phyloP scores from a whole-genome alignment of 2,329 filamentous ascomycete genomes.

The Exophiala aquamarina region DNA sequence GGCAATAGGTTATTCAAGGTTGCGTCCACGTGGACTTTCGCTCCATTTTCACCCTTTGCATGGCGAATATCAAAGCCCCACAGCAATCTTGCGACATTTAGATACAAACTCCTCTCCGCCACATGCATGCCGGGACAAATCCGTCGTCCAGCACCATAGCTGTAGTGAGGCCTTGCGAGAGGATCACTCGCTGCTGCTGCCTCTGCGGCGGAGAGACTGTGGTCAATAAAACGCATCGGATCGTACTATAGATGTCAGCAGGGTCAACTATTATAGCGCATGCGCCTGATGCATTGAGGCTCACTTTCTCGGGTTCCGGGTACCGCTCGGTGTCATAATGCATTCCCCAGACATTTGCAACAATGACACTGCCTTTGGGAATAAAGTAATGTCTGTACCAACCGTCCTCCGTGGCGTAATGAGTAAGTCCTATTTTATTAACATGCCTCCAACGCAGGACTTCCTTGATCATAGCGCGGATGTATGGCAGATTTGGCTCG shows the following conservation, averaged over 20 bases:
- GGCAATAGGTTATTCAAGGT: too few species aligned
- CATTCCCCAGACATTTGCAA: constrained; percentile 46
- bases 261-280: constrained; percentile 25
- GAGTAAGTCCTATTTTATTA: constrained; percentile 40
- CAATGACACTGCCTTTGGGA: constrained; percentile 26
- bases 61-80: constrained; percentile 37
- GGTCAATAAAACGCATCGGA: constrained; percentile 18
- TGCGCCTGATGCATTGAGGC: constrained; percentile 17
- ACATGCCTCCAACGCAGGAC: constrained; percentile 42
- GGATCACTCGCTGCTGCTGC: constrained; percentile 36
- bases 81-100: constrained; percentile 32
- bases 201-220: constrained; percentile 33
- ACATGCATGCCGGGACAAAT: constrained; percentile 35
- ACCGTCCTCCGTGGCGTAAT: constrained; percentile 26
- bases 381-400: constrained; percentile 26
- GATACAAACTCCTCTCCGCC: constrained; percentile 33
- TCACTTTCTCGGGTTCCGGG: not conserved
- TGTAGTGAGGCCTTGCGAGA: constrained; percentile 30
- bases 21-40: too few species aligned
- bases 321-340: not conserved
- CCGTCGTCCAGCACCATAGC: constrained; percentile 34
- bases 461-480: constrained; percentile 42
- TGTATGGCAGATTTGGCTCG: constrained; percentile 50
- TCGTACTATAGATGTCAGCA: constrained; percentile 19
- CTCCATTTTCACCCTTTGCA: too few species aligned